Percentiles rank a stretch among this genome's conserved stretches.
phyloP scores from a whole-genome alignment of 129 eudicot genomes.

The Logfia minima region DNA sequence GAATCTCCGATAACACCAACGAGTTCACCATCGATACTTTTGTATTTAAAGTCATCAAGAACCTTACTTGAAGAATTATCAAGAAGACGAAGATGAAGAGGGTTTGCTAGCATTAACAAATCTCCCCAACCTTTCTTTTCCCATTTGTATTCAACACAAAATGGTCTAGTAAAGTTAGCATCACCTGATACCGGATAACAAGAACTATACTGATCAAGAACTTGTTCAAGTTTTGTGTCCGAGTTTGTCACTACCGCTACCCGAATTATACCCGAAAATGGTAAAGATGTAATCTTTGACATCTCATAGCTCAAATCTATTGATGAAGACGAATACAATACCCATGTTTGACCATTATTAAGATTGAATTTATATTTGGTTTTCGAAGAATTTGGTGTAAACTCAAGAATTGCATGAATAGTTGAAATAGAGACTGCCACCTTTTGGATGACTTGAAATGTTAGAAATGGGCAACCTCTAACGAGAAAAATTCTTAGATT shows the following conservation, averaged over 20 bases:
- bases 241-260: conserved; percentile 55
- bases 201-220: conserved; percentile 75
- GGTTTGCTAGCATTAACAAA: conserved; percentile 85
- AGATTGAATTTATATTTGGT: conserved; percentile 64
- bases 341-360: conserved; percentile 83
- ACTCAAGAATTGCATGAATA: conserved; percentile 66
- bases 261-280: conserved; percentile 71
- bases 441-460: conserved; percentile 45
- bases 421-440: conserved; percentile 56
- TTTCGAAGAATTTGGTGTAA: conserved; percentile 48
- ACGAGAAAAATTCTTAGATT: conserved; percentile 69
- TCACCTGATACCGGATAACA: conserved; percentile 77
- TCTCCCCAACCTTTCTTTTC: conserved; percentile 86
- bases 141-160: conserved; percentile 75
- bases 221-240: conserved; percentile 32
- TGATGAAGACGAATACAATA: conserved; percentile 69
- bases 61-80: conserved; percentile 42
- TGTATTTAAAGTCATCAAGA: conserved; percentile 64
- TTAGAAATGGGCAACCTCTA: conserved; percentile 82
- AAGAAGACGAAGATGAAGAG: conserved; percentile 71
- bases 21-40: conserved; percentile 90
- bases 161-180: conserved; percentile 56
- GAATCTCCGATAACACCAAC: conserved; percentile 86
- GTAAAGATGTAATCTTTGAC: conserved; percentile 52
- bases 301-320: conserved; percentile 51